These are phyloP conservation scores for Taxawa tesnikishii DNA, from an alignment of 2,329 filamentous ascomycete species.

Conservation along the genomic window DNA sequence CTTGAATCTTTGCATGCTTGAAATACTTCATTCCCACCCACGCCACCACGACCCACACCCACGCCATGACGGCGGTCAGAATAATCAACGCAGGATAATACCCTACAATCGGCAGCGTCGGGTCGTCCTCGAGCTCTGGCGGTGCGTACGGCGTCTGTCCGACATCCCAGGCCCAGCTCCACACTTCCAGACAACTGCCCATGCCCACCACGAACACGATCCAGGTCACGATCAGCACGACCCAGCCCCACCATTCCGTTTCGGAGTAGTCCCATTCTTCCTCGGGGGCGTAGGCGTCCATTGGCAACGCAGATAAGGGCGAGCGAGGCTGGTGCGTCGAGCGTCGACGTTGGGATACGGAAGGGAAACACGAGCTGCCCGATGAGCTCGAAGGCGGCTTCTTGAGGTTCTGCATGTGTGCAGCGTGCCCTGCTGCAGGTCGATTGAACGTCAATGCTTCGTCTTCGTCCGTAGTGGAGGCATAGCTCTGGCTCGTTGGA, in stretches of 20 bases:
- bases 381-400: constrained; percentile 12
- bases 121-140: constrained; percentile 88
- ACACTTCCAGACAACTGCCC: constrained; percentile 87
- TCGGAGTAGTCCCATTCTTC: constrained; percentile 82
- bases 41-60: constrained; percentile 95
- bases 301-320: constrained; percentile 12
- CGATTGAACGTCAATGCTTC: constrained; percentile 54
- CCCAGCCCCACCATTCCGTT: constrained; percentile 97
- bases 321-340: constrained; percentile 9
- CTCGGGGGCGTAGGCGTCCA: constrained; percentile 6
- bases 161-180: constrained; percentile 99
- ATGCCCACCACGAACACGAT: constrained; percentile 92
- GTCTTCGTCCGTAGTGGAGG: constrained; percentile 75
- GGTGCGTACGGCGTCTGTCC: constrained; percentile 92
- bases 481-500: constrained; percentile 41
- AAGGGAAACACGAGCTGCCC: constrained; percentile 21
- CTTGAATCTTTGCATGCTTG: constrained; percentile 83
- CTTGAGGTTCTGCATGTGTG: constrained; percentile 6
- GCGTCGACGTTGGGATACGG: constrained; percentile 9
- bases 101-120: constrained; percentile 85
- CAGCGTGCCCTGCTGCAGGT: constrained; percentile 13
- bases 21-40: constrained; percentile 99
- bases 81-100: constrained; percentile 95
- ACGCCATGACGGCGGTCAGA: constrained; percentile 88
- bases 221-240: constrained; percentile 84